Percentiles rank a stretch among this genome's conserved stretches.
Conservation (phyloP, 345 rosid species). For the Populus simonii region DNA sequence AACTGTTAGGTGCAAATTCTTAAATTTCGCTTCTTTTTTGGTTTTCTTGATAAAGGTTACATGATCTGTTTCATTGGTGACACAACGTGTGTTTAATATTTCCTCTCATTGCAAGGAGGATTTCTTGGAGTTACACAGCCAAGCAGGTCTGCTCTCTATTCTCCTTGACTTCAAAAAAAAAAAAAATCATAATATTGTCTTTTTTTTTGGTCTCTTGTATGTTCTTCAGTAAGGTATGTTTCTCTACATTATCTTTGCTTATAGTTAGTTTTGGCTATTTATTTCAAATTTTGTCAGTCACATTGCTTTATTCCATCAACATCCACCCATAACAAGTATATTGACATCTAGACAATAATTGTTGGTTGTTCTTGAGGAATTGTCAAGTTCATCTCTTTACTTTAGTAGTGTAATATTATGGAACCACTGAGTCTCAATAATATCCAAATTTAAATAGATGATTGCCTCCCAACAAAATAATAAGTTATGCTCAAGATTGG, state of each 20-base stretch:
- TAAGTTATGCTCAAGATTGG: not conserved
- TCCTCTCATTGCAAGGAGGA: too few species aligned
- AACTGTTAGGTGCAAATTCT: too few species aligned
- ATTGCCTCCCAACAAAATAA: not conserved
- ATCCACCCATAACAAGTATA: not conserved
- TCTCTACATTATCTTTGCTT: not conserved
- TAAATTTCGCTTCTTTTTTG: too few species aligned
- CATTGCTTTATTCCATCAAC: not conserved
- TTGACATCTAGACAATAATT: not conserved
- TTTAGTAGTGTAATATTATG: not conserved
- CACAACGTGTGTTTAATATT: too few species aligned
- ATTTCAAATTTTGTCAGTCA: not conserved
- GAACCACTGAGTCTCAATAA: not conserved
- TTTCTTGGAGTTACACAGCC: too few species aligned
- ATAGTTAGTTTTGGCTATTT: not conserved
- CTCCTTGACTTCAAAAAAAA: too few species aligned
- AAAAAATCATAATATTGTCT: too few species aligned
- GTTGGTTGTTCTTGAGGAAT: not conserved
- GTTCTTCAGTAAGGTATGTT: conserved; percentile 70
- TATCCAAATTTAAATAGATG: not conserved
- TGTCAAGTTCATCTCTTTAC: not conserved
- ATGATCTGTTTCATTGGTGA: too few species aligned
- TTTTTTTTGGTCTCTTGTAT: too few species aligned
- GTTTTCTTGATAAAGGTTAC: too few species aligned
- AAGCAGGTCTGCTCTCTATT: too few species aligned